These are phyloP conservation scores for Byssothecium circinans DNA, from an alignment of 2,329 filamentous ascomycete genomes.

Conservation along the genomic window DNA sequence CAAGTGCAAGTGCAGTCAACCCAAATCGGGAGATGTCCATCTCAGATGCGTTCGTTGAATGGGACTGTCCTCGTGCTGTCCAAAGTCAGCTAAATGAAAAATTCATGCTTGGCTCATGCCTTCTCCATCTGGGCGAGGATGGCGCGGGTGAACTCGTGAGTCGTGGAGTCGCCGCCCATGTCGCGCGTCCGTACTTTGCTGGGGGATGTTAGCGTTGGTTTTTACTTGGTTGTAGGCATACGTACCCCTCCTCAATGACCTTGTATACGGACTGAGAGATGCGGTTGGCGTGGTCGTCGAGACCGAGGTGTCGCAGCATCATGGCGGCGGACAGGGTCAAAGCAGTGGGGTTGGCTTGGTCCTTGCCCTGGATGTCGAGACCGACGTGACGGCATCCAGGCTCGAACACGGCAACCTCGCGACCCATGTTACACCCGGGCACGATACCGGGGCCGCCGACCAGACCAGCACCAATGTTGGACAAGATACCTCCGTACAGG, in stretches of 20 bases:
- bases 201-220: constrained; percentile 34
- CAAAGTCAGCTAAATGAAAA: constrained; percentile 17
- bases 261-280: constrained; percentile 86
- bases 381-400: constrained; percentile 98
- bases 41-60: constrained; percentile 9
- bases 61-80: constrained; percentile 15
- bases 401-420: constrained; percentile 97
- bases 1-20: constrained; percentile 2
- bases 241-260: constrained; percentile 87
- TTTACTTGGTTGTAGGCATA: constrained; percentile 19
- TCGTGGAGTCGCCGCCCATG: constrained; percentile 89
- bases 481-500: constrained; percentile 96
- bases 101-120: constrained; percentile 23
- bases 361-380: constrained; percentile 99
- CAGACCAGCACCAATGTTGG: constrained; percentile 96
- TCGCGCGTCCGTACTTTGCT: constrained; percentile 88
- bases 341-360: constrained; percentile 97
- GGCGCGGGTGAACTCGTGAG: constrained; percentile 92
- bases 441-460: constrained; percentile 97
- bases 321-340: constrained; percentile 94
- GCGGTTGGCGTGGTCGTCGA: constrained; percentile 97
- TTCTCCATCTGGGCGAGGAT: constrained; percentile 94
- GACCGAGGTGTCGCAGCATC: constrained; percentile 94
- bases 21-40: constrained; percentile 9
- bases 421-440: constrained; percentile 98